Evolutionary conservation across 345 rosid genomes (phyloP), one percentile per base, ranked within the genome.

Genomic region (Salix koriyanagi): DNA sequence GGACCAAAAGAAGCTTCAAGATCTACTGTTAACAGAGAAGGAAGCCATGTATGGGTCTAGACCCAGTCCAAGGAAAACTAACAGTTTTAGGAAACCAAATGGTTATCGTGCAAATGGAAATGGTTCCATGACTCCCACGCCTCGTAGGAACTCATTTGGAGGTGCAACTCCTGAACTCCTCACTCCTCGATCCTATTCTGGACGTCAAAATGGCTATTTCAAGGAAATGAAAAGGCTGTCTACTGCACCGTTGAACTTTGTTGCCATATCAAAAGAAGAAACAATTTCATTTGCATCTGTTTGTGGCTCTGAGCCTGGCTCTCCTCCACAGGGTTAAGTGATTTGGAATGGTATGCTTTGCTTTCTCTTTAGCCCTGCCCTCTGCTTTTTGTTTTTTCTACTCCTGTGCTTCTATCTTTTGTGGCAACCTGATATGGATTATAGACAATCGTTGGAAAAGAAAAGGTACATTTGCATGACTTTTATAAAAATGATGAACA

Each of bases 1-100:
- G 98, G 97, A 93, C 85, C 97, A 96, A 79, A 96, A 96, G 92
- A 96, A 96, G 88, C 86, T 91, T 71, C 99, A 91, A 77, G 99
- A 96, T 91, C 88, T 91, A 73, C 84, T 91, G 61, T 81, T 91
- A 67, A 90, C 91, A 0, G 96, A 91, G 87, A 93, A 90, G 85
- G 99, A 93, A 90, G 73, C 91, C 48, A 88, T 90, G 21, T 96
- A 96, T 69, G 99, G 99, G 60, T 93, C 98, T 58, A 93, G 86
- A 82, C 99, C 99, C 12, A 93, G 97, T 85, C 97, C 98, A 28
- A 84, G 97, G 86, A 93, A 87, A 88, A 86, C 83, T 71, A 91
- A 79, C 86, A 93, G 99, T 82, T 92, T 93, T 76, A 91, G 94
- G 86, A 96, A 90, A 77, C 83, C 90, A 26, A 90, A 80, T 81